Percentiles rank a stretch among this genome's conserved stretches.
These are phyloP conservation scores for Lepidium didymum DNA, from an alignment of 345 rosid species.

Conservation along the genomic window DNA sequence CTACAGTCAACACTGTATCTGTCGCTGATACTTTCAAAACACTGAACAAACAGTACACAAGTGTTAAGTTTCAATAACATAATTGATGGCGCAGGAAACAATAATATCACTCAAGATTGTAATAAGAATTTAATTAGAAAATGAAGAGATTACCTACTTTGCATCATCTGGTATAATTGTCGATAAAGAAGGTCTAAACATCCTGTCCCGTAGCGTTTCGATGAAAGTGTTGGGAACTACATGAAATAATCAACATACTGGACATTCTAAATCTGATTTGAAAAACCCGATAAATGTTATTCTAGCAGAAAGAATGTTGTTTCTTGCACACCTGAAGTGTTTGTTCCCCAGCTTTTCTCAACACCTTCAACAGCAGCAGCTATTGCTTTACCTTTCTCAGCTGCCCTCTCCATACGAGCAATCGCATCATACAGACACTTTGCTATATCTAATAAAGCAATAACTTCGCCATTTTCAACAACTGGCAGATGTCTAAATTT, in stretches of 20 bases:
- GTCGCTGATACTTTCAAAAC: slow-evolving; percentile 69
- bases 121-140: not conserved
- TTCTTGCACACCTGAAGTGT: slow-evolving; percentile 57
- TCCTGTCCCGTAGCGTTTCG: slow-evolving; percentile 84
- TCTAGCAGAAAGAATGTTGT: not conserved
- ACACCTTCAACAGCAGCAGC: slow-evolving; percentile 99
- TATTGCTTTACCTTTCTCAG: slow-evolving; percentile 98
- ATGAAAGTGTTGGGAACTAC: slow-evolving; percentile 79
- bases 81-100: not conserved
- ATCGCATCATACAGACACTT: slow-evolving; percentile 98
- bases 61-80: not conserved
- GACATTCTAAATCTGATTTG: not conserved
- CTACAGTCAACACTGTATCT: slow-evolving; percentile 64
- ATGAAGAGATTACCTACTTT: slow-evolving; percentile 90
- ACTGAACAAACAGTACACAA: slow-evolving; percentile 41
- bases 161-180: slow-evolving; percentile 80
- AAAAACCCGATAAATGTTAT: not conserved
- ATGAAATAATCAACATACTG: slow-evolving; percentile 3
- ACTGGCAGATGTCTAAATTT: slow-evolving; percentile 98
- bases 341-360: slow-evolving; percentile 87
- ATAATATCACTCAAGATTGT: not conserved
- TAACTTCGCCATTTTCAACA: slow-evolving; percentile 97
- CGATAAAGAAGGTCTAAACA: slow-evolving; percentile 90
- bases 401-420: slow-evolving; percentile 99
- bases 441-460: slow-evolving; percentile 94